Base-by-base conservation (phyloP, 2,329 filamentous ascomycete genomes). In the Pseudocercospora fijiensis region DNA sequence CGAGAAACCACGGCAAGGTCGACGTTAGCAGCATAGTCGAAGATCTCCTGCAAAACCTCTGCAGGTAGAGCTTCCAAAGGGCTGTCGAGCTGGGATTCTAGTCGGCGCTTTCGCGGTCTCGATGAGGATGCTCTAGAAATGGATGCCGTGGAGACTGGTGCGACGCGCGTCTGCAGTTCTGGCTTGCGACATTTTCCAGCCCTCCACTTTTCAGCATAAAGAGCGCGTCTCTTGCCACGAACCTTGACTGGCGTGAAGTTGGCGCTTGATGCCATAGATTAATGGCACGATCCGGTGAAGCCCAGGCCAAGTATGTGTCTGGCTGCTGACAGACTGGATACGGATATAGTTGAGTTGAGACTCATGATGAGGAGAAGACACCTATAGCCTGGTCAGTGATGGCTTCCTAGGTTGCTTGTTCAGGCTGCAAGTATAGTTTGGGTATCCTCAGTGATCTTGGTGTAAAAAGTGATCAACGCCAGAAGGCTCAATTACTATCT, bases 401-500 rank as follows among this genome's bases (percentile, higher is more conserved):
- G 33, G 13, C 10, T 16, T 16, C 5, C 7, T n/a, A 5, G n/a
- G 0, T 16, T 37, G 33, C 33, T 37, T 37, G 10, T 37, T 37
- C 33, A n/a, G 26, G 26, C 56, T 58, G 22, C 27, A 4, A 18
- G 13, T 33, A 24, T 20, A 9, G 37, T 51, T 24, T 24, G 4
- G 26, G 16, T 64, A 57, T 66, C 70, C 72, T 77, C 75, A 77
- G 75, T 74, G 75, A 77, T 77, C 75, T 77, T 77, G 75, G 75
- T 77, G 73, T 75, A 73, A 73, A 73, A 68, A 71, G 65, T 66
- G 70, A 73, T 75, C 74, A 76, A 28, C 71, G 58, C 69, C 73
- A 68, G 69, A 64, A 71, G 69, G 72, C 71, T 76, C 74, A 76
- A 73, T 74, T 76, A 76, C 74, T 75, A 74, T 89, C 86, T 89